Base-by-base conservation (phyloP, 2,329 filamentous ascomycete genomes). In the Venturia nashicola region DNA sequence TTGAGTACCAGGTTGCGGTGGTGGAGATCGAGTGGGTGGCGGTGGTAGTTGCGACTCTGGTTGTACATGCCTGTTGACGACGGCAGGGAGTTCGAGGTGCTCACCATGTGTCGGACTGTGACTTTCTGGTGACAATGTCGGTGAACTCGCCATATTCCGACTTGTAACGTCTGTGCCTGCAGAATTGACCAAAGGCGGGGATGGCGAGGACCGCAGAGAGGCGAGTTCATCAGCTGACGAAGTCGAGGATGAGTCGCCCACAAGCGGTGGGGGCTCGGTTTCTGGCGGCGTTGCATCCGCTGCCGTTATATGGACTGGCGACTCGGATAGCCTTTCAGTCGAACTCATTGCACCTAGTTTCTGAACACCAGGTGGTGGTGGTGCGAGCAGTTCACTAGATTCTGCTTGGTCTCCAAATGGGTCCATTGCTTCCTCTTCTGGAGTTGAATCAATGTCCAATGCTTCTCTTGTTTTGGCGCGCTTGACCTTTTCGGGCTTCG, bases 391-490 rank as follows among this genome's bases (percentile, higher is more conserved):
- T 20, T 55, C 59, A 42, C 67, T 48, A 8, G 43, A 70, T 61
- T 72, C 73, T 64, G 71, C 66, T 61, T 76, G 70, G 59, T 76
- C 70, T 61, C 72, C 69, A 57, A 78, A 76, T 2, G 78, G 78
- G 67, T 81, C 76, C 20, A 68, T 64, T 2, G 67, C 65, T 59
- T 77, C 62, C 59, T 77, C 73, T 46, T 77, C 72, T 27, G 77
- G 79, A 5, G 82, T 82, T 62, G 81, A 82, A 66, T 89, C 87
- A 57, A 88, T 87, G 69, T 91, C 88, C 14, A 91, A 78, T 63
- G 86, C 85, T 66, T 86, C 79, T 32, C 86, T 83, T 18, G 83
- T 77, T 67, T 84, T 86, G 1, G 85, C 81, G 67, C 81, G 80
- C 65, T 80, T 83, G 54, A 81, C 78, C 72, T 85, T 84, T 65